A percentile compares a stretch with the other conserved stretches of the same genome.
phyloP scores from a whole-genome alignment of 805 yeast species.

The Danielia oregonensis region DNA sequence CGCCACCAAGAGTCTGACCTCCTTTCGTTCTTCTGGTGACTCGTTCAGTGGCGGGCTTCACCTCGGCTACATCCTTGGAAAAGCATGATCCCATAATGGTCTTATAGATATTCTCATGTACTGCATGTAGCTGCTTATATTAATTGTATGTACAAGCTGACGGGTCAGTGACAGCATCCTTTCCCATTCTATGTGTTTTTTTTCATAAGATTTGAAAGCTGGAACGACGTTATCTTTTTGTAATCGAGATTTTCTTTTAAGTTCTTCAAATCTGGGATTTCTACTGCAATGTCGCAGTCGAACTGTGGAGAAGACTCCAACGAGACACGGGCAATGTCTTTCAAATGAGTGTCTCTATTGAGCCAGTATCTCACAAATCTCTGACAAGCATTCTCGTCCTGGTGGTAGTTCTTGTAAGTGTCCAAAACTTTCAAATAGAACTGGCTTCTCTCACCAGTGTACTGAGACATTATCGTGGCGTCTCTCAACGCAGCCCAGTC shows the following conservation, averaged over 20 bases:
- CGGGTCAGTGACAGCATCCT: no score
- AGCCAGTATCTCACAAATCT: conserved; percentile 30
- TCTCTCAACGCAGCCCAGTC: conserved; percentile 84
- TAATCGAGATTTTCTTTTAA: conserved; percentile 30
- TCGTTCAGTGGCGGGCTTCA: background rate
- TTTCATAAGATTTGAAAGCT: no score
- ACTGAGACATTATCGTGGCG: conserved; percentile 56
- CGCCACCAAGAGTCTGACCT: conserved; percentile 18
- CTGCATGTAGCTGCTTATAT: background rate
- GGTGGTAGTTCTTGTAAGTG: conserved; percentile 35
- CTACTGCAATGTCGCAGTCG: conserved; percentile 10
- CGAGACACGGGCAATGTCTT: conserved; percentile 20
- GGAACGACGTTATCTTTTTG: conserved; percentile 18
- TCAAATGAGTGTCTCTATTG: conserved; percentile 22
- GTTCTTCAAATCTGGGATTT: conserved; percentile 22
- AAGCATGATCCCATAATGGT: conserved; percentile 17
- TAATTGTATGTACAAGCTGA: background rate
- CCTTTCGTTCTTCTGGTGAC: background rate
- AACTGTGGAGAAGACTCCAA: conserved; percentile 17
- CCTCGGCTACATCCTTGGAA: conserved; percentile 8
- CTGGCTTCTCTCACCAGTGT: conserved; percentile 36
- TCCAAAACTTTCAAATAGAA: conserved; percentile 14
- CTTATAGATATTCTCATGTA: background rate
- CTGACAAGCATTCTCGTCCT: conserved; percentile 29
- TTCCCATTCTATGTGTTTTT: no score